Conservation (phyloP, 1,284 basidiomycete genomes). For the Trichosporon ovoides region DNA sequence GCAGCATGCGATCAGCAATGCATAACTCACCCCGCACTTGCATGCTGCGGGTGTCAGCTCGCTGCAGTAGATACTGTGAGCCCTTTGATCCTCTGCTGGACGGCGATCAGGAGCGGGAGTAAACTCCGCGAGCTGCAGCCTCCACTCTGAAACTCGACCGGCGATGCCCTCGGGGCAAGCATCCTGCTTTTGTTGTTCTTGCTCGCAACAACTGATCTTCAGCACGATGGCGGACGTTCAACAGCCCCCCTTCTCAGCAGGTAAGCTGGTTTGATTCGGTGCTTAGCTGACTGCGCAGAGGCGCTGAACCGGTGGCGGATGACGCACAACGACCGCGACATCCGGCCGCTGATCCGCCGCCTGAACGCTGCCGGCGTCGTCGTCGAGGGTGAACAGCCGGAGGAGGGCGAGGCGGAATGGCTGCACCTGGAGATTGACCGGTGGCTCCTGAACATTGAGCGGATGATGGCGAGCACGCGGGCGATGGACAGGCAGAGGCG, state of each 20-base stretch:
- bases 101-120: slow-evolving; percentile 7
- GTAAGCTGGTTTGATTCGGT: slow-evolving; percentile 24
- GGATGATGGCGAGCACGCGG: slow-evolving; percentile 30
- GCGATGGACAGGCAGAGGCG: slow-evolving; percentile 34
- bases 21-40: neutral
- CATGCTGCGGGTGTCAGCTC: neutral
- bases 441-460: slow-evolving; percentile 35
- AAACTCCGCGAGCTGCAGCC: neutral
- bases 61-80: neutral
- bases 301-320: slow-evolving; percentile 40
- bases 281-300: slow-evolving; percentile 24
- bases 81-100: neutral
- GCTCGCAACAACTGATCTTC: neutral
- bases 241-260: slow-evolving; percentile 17
- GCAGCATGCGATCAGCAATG: too few species aligned
- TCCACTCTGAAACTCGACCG: neutral
- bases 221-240: neutral
- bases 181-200: neutral
- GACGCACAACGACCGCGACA: slow-evolving; percentile 38
- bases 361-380: slow-evolving; percentile 19
- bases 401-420: slow-evolving; percentile 28
- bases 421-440: slow-evolving; percentile 33
- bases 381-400: slow-evolving; percentile 2
- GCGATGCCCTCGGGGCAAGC: too few species aligned
- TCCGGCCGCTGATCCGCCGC: slow-evolving; percentile 32